These are phyloP conservation scores for Penicillium vulpinum DNA, from an alignment of 2,329 filamentous ascomycete genomes.

Conservation along the genomic window DNA sequence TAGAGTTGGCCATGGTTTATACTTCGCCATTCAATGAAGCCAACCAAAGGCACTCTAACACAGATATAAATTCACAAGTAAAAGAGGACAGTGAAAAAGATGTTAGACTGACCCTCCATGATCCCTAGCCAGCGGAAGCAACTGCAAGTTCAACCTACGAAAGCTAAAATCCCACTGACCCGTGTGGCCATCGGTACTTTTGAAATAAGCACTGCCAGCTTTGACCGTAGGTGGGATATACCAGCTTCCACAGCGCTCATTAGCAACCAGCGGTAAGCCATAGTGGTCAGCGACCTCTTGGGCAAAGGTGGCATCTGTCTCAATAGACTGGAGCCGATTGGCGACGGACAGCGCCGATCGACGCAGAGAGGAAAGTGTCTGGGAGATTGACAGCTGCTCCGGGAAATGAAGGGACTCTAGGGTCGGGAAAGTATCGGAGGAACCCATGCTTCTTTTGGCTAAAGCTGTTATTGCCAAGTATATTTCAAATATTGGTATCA, in stretches of 20 bases:
- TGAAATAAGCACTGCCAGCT: constrained; percentile 83
- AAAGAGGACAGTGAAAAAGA: neutral
- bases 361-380: constrained; percentile 69
- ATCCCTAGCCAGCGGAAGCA: constrained; percentile 67
- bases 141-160: constrained; percentile 77
- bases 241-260: constrained; percentile 96
- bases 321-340: constrained; percentile 80
- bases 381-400: constrained; percentile 64
- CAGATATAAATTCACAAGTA: neutral
- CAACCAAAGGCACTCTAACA: neutral
- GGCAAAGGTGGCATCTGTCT: constrained; percentile 74
- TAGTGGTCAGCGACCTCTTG: constrained; percentile 52
- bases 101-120: constrained; percentile 62
- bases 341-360: constrained; percentile 73
- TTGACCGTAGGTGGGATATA: constrained; percentile 71
- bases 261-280: constrained; percentile 74
- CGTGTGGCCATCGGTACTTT: constrained; percentile 93
- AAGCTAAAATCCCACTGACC: constrained; percentile 89
- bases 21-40: neutral
- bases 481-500: constrained; percentile 2
- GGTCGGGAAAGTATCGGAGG: constrained; percentile 34
- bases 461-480: neutral
- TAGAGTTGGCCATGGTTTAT: neutral
- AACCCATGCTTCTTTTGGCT: constrained; percentile 24
- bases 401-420: constrained; percentile 55